Conservation (phyloP, 305 asterid genomes). For the Solanum chacoense region DNA sequence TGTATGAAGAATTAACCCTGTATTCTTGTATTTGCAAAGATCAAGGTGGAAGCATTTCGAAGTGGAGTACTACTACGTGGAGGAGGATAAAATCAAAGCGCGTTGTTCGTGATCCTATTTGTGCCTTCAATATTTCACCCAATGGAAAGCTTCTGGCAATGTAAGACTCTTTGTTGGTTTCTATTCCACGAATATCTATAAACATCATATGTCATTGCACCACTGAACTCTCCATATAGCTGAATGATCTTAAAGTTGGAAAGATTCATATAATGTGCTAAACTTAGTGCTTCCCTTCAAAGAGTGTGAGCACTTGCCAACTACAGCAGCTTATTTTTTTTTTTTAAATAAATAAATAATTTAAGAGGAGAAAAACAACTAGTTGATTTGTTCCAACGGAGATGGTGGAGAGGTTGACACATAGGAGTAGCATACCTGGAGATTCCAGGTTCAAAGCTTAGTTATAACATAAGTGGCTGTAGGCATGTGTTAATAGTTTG, state of each 20-base stretch:
- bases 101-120: slow-evolving; percentile 53
- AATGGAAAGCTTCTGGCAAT: slow-evolving; percentile 79
- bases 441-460: neutral
- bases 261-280: neutral
- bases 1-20: neutral
- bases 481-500: neutral
- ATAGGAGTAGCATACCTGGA: neutral
- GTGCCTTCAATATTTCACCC: slow-evolving; percentile 73
- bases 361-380: neutral
- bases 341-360: neutral
- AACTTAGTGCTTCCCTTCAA: neutral
- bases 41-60: slow-evolving; percentile 54
- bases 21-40: slow-evolving; percentile 19
- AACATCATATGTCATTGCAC: neutral
- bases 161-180: slow-evolving; percentile 31
- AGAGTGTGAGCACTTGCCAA: neutral
- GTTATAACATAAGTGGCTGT: neutral
- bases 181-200: neutral
- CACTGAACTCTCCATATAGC: neutral
- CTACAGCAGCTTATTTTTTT: neutral
- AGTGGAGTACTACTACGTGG: slow-evolving; percentile 72
- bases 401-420: neutral
- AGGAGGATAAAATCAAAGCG: slow-evolving; percentile 51
- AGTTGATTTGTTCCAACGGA: neutral
- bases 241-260: neutral